Conservation (phyloP, 805 yeast species). For the Metschnikowia kofuensis region DNA sequence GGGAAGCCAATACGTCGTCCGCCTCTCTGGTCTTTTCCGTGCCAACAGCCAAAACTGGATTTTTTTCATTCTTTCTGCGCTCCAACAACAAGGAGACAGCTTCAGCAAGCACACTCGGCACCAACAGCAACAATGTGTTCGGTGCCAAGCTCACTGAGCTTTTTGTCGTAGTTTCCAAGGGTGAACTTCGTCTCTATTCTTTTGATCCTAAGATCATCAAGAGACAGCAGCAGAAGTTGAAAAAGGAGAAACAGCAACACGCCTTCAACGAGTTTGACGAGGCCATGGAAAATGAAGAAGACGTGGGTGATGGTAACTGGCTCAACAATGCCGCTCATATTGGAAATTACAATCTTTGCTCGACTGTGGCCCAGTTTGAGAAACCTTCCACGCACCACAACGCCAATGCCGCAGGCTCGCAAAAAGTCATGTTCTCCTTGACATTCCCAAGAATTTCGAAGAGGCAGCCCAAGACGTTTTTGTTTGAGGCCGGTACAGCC, state of each 20-base stretch:
- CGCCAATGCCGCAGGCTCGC: constrained; percentile 17
- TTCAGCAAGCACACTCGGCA: constrained; percentile 10
- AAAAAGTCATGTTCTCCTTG: constrained; percentile 48
- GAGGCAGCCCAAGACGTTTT: constrained; percentile 39
- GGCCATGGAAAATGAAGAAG: constrained; percentile 19
- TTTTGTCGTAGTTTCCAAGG: constrained; percentile 67
- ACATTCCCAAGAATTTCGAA: constrained; percentile 48
- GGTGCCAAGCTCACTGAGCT: constrained; percentile 39
- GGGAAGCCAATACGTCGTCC: constrained; percentile 8
- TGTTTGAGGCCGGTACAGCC: constrained; percentile 63
- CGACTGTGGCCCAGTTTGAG: constrained; percentile 47
- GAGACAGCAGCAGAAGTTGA: constrained; percentile 35
- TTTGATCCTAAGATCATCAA: constrained; percentile 46
- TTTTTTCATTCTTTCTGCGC: constrained; percentile 20
- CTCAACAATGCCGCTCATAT: constrained; percentile 57
- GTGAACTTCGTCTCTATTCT: constrained; percentile 57
- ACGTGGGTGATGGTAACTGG: constrained; percentile 67
- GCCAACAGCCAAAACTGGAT: constrained; percentile 7
- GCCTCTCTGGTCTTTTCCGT: constrained; percentile 13
- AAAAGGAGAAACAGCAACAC: constrained; percentile 21
- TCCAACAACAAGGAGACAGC: constrained; percentile 3
- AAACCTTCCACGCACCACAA: constrained; percentile 8
- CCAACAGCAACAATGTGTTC: constrained; percentile 14
- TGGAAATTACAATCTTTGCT: constrained; percentile 51
- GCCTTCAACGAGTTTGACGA: constrained; percentile 19